Base-by-base conservation (phyloP, 805 yeast species). In the Metschnikowia gelsemii region DNA sequence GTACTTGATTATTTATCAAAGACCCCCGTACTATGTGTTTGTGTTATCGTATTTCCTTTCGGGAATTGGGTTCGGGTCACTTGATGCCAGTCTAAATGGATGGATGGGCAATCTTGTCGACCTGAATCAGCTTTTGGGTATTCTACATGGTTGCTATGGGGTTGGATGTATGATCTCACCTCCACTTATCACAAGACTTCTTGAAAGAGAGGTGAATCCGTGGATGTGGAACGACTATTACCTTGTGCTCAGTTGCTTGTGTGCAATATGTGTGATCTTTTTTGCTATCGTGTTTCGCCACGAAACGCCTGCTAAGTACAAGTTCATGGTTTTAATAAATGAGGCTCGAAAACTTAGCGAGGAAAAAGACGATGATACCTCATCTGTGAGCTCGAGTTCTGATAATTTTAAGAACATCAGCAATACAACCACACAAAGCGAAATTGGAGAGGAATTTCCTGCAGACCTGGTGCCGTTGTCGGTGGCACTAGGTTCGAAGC, bases 1-100 rank as follows among this genome's bases (percentile, higher is more conserved):
- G 9, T 80, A 68, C 52, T 40, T 64, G 5, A 46, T 72, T 2
- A 59, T 68, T n/a, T 58, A 69, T 7, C 46, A 62, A 3, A 64
- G 57, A 30, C 75, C 78, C 1, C 76, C 77, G 14, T 71, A 68
- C 44, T 42, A 53, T 8, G 18, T 76, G 0, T 64, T 76, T 20
- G 66, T 74, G 1, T 1, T 62, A 0, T 58, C 66, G 23, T 70
- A 75, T 44, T 52, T 66, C 2, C 49, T 72, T 17, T 56, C 58
- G 34, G 89, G 89, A 0, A 51, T 79, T 29, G 82, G 84, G 0
- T 66, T 66, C 40, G 87, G 88, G 0, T 49, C 73, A 7, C 49
- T 77, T 20, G 87, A 81, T 55, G 76, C 83, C 26, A 61, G 75
- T 8, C 59, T 78, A 52, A 79, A 78, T 50, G 64, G 77, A 12